Evolutionary conservation across 441 rosid genomes (phyloP), one percentile per base, ranked within the genome.

Genomic region (Daphne laureola): DNA sequence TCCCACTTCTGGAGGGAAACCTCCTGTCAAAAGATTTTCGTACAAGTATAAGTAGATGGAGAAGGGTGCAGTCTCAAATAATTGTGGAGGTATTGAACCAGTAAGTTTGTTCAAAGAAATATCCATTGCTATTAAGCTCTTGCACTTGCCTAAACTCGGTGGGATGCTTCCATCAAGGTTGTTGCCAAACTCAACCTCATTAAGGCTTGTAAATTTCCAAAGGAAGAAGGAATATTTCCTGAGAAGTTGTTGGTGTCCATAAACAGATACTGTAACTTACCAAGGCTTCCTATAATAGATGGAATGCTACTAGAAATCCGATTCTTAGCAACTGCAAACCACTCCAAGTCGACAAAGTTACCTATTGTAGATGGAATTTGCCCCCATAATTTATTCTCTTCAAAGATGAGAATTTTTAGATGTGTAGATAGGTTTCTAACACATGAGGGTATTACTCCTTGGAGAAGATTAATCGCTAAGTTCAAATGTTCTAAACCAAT

Each of bases 141-240:
- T 52, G 6, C 44, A 6, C 17, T 36, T 9, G 4, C 46, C 36
- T 35, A 62, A 41, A 57, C 45, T 8, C 4, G 31, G 40, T 25
- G 61, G 71, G 15, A 61, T 47, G 4, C 13, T n/a, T n/a, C 71
- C 74, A 2, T 21, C 47, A 42, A 65, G 44, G 17, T 43, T 14
- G 48, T 70, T 70, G 0, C 36, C 49, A 1, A 8, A 49, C 36
- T 54, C 15, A n/a, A 49, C 42, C 15, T 57, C 8, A 8, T 9
- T 17, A 15, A 57, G 18, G 17, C 12, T 5, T 12, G 35, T 12
- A 11, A 53, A 3, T 48, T 26, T 26, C 58, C 61, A 8, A 69
- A 49, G 21, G 35, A 26, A 0, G 21, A 4, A 35, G 67, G 67
- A 17, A 65, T 65, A 8, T 14, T 18, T 13, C 74, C 74, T 41